phyloP scores from a whole-genome alignment of 306 rosid genomes.

The Begonia fuchsioides region DNA sequence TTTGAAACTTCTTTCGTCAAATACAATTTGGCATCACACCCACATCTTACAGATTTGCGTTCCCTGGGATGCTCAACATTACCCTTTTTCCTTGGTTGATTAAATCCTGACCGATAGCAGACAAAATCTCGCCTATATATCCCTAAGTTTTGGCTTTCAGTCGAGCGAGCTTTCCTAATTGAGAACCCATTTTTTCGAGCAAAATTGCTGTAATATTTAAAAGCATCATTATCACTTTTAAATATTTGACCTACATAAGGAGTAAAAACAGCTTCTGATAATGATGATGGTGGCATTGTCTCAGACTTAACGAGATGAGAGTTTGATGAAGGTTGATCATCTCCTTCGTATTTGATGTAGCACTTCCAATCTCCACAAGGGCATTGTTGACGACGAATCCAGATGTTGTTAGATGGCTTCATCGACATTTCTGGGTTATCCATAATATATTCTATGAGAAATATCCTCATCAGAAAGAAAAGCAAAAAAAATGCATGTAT shows the following conservation, averaged over 20 bases:
- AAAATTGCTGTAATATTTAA: conserved; percentile 46
- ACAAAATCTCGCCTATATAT: conserved; percentile 53
- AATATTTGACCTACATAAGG: conserved; percentile 64
- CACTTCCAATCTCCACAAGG: conserved; percentile 73
- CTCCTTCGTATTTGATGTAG: conserved; percentile 41
- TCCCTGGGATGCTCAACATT: conserved; percentile 63
- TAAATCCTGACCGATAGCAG: conserved; percentile 55
- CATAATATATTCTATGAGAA: not conserved
- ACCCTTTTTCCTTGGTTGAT: conserved; percentile 58
- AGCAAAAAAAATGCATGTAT: too few species aligned
- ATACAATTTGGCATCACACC: conserved; percentile 59
- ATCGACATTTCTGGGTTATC: conserved; percentile 13
- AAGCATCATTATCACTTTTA: conserved; percentile 49
- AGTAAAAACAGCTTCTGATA: conserved; percentile 38
- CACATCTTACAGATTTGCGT: conserved; percentile 57
- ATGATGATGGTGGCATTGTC: conserved; percentile 15
- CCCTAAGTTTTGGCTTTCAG: conserved; percentile 56
- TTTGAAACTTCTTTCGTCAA: conserved; percentile 49
- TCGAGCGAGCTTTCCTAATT: conserved; percentile 54
- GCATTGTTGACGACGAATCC: conserved; percentile 50
- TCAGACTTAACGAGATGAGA: conserved; percentile 29
- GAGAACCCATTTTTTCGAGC: conserved; percentile 60
- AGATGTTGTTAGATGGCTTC: conserved; percentile 38
- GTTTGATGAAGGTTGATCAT: conserved; percentile 25
- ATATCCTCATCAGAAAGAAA: too few species aligned